Conservation (phyloP, 2,329 filamentous ascomycete species). For the Metarhizium robertsii region DNA sequence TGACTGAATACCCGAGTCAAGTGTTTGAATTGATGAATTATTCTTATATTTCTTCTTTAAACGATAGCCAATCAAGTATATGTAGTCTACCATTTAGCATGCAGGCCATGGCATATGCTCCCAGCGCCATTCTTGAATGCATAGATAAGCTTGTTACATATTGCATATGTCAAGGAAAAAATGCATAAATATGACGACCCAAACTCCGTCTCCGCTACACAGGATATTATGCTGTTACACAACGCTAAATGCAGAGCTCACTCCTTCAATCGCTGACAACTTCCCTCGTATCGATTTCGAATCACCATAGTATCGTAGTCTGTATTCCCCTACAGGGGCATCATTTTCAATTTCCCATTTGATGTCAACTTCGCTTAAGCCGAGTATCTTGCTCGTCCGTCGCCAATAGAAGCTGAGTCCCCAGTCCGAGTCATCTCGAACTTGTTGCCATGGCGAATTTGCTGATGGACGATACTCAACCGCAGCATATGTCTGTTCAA, state of each 20-base stretch:
- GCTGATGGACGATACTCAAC: slow-evolving; percentile 44
- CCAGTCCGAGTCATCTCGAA: slow-evolving; percentile 78
- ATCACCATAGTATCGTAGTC: slow-evolving; percentile 75
- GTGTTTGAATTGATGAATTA: not conserved
- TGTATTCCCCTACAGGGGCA: slow-evolving; percentile 54
- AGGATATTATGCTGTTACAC: slow-evolving; percentile 3
- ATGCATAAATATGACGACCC: not conserved
- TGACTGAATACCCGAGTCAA: too few species aligned
- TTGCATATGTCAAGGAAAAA: not conserved
- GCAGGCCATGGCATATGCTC: not conserved
- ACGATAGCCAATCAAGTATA: not conserved
- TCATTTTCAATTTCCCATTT: slow-evolving; percentile 67
- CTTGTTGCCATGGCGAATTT: slow-evolving; percentile 46
- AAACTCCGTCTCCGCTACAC: not conserved
- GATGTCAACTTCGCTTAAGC: slow-evolving; percentile 65
- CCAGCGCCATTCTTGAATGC: not conserved
- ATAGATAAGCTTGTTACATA: not conserved
- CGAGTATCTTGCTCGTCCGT: slow-evolving; percentile 58
- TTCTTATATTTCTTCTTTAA: not conserved
- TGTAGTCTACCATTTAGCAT: not conserved
- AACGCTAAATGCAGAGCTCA: slow-evolving; percentile 42
- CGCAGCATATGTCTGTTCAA: slow-evolving; percentile 68
- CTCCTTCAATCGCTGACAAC: slow-evolving; percentile 59
- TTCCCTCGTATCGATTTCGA: slow-evolving; percentile 53
- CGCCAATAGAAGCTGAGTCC: slow-evolving; percentile 71